Evolutionary conservation across 495 filamentous ascomycete species (phyloP), one percentile per base, ranked within the genome.

Genomic region (Letharia columbiana): DNA sequence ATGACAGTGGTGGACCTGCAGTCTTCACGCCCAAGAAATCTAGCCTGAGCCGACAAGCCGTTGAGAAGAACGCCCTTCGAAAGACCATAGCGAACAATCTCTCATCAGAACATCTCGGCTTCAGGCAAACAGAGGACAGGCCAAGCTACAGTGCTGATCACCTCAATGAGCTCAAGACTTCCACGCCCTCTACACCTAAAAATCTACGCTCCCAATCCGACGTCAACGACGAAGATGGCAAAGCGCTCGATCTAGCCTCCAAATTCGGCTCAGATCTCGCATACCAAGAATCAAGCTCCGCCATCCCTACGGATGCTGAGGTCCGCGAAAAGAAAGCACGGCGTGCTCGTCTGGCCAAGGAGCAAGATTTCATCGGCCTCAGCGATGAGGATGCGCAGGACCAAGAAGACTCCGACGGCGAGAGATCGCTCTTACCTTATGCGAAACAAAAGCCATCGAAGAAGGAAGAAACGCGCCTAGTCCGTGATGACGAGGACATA

Each of bases 261-360:
- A 88, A 89, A 63, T 89, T 89, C 66, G 86, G 84, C 5, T 77
- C 83, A 28, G 63, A 80, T 23, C 67, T 71, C 15, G 47, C 61
- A 37, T 52, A 67, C 3, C 66, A 63, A 23, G 73, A 75, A 18
- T 69, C 69, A 20, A 71, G 68, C 52, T 74, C 80, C 4, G 72
- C 76, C 3, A 92, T 98, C 62, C 89, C 92, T 5, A 91, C 87
- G 35, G 88, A 91, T 71, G 84, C 89, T n/a, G 89, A 97, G 71
- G 96, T 98, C 50, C 82, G 84, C 59, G 92, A 96, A 74, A 94
- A 94, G 79, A 98, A 98, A 77, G 89, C 87, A 49, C 85, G 95
- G 13, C 84, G 95, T 39, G 88, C 89, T 40, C 83, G 91, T 4
- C 73, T 93, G 23, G 92, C 92, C 5, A 80, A 90, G 61, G 88